phyloP scores from a whole-genome alignment of 495 filamentous ascomycete genomes.

The Aspergillus conjunctus region DNA sequence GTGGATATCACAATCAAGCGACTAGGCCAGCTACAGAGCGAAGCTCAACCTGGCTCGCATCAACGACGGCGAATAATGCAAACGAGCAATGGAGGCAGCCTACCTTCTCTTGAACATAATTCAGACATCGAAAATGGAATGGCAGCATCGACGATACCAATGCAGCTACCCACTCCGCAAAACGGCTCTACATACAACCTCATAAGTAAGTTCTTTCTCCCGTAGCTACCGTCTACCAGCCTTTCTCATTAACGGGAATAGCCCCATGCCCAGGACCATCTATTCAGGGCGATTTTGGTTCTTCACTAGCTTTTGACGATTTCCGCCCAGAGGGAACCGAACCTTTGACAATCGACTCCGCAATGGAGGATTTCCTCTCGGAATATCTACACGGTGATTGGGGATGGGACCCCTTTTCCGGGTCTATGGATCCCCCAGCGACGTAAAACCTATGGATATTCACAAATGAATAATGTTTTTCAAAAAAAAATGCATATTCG shows the following conservation, averaged over 20 bases:
- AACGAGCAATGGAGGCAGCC: neutral
- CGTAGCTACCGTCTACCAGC: neutral
- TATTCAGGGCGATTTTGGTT: neutral
- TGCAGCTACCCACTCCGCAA: neutral
- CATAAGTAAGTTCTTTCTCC: neutral
- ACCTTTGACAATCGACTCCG: constrained; percentile 17
- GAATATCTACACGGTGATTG: constrained; percentile 31
- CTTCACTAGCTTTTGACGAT: neutral
- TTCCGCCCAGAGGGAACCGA: neutral
- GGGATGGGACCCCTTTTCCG: constrained; percentile 33
- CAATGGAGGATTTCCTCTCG: constrained; percentile 30
- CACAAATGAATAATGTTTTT: neutral
- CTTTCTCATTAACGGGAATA: neutral
- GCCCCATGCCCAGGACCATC: neutral
- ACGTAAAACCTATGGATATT: neutral
- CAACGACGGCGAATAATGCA: constrained; percentile 10
- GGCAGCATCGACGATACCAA: neutral
- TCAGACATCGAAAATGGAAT: neutral
- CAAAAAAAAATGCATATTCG: neutral
- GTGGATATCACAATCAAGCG: constrained; percentile 30
- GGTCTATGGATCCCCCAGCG: neutral
- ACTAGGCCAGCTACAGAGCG: constrained; percentile 10
- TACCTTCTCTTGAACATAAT: neutral
- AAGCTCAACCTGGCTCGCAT: neutral
- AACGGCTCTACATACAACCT: neutral